Evolutionary conservation across 306 rosid species (phyloP), one percentile per base, ranked within the genome.

Genomic region (Urtica urens): DNA sequence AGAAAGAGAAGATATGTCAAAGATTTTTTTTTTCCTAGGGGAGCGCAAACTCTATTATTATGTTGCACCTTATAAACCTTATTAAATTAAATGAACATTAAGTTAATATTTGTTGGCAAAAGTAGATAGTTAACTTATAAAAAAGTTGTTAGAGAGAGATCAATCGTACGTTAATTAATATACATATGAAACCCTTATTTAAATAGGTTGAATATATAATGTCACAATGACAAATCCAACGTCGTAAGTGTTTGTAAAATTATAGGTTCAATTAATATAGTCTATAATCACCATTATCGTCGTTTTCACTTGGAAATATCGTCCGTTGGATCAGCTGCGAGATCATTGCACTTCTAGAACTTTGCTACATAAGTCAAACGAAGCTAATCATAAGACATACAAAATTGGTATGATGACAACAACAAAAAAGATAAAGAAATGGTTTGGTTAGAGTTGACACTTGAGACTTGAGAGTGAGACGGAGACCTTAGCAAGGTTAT

Each of bases 361-460:
- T 39, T n/a, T 48, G 26, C 23, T 49, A 23, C 54, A 28, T 9
- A 49, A 49, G 54, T 49, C 54, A 49, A 49, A 49, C n/a, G 37
- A 21, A 27, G 54, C 37, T 26, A 28, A 30, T 49, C 2, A 49
- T 27, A 28, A 31, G 29, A 18, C 22, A 12, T n/a, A n/a, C n/a
- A n/a, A n/a, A n/a, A n/a, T n/a, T n/a, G n/a, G n/a, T n/a, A n/a
- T n/a, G n/a, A 21, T 51, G 57, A 51, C 23, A 25, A 29, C 22
- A 33, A 33, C 41, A 31, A 31, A 31, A n/a, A n/a, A 19, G 29
- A 51, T 51, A 25, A 41, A 33, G 23, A 25, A 17, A 6, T 19
- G 31, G 42, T 51, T 51, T 31, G 57, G 43, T 13, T 34, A 23
- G 22, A 18, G 10, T 19, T 7, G 13, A 7, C 10, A 2, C 19